Evolutionary conservation across 352 stramenopile genomes (phyloP).

Genomic region (Pythium aquatile): DNA sequence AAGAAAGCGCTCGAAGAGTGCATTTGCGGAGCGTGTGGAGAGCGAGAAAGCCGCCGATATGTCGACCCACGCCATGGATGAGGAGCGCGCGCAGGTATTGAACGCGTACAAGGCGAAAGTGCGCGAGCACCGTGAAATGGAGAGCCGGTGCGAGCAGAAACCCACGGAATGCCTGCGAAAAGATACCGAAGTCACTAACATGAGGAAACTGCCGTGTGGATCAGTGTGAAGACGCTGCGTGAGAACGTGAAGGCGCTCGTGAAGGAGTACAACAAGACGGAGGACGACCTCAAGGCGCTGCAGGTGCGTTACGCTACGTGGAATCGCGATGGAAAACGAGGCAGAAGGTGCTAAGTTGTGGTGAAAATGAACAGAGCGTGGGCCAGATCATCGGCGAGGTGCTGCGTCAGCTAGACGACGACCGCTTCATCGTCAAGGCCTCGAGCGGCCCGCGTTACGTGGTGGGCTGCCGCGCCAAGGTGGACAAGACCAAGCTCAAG

Average conservation of each 20-base stretch:
- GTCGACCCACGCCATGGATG: constrained; percentile 64
- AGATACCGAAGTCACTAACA: constrained; percentile 5
- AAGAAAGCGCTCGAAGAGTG: constrained; percentile 13
- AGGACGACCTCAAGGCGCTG: constrained; percentile 97
- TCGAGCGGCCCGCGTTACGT: constrained; percentile 98
- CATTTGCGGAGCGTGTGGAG: neutral
- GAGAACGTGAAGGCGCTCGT: constrained; percentile 95
- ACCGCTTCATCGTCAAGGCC: constrained; percentile 99
- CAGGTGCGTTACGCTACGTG: constrained; percentile 40
- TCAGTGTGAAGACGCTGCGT: constrained; percentile 95
- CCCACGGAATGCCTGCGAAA: neutral
- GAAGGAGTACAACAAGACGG: constrained; percentile 98
- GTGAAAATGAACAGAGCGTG: constrained; percentile 85
- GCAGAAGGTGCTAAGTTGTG: neutral
- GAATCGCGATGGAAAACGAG: neutral
- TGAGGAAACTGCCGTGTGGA: neutral
- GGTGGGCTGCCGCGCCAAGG: constrained; percentile 94
- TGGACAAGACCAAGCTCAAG: constrained; percentile 96
- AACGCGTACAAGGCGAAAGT: constrained; percentile 96
- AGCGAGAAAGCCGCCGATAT: constrained; percentile 27
- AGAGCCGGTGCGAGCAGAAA: constrained; percentile 71
- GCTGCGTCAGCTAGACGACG: constrained; percentile 96
- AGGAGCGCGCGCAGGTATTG: constrained; percentile 92
- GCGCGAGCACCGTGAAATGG: constrained; percentile 95
- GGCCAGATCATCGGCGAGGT: constrained; percentile 99